These are phyloP conservation scores for Marasmius sp. DNA, from an alignment of 1,284 basidiomycete species.

Conservation along the genomic window DNA sequence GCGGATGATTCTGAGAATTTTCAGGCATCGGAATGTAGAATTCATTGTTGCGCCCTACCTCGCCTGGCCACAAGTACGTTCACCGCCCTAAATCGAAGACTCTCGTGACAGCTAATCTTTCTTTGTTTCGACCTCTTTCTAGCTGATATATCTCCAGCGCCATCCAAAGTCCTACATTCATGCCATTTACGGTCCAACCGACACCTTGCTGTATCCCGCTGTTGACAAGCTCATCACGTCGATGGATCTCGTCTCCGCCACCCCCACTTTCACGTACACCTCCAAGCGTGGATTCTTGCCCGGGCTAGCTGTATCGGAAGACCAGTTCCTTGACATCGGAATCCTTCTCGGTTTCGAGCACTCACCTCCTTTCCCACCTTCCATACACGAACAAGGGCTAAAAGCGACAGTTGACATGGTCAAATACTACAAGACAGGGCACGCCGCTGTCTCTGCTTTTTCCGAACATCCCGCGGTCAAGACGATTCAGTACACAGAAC, in stretches of 20 bases:
- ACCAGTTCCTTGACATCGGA: constrained; percentile 94
- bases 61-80: constrained; percentile 85
- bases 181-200: constrained; percentile 89
- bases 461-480: constrained; percentile 80
- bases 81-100: constrained; percentile 2
- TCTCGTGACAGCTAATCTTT: constrained; percentile 2
- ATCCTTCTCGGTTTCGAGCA: constrained; percentile 92
- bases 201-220: constrained; percentile 87
- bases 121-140: background rate
- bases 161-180: constrained; percentile 95
- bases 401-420: constrained; percentile 88
- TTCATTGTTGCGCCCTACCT: constrained; percentile 96
- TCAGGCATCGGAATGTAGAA: constrained; percentile 94
- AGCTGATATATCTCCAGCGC: constrained; percentile 93
- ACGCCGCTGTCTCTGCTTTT: constrained; percentile 77
- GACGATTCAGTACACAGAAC: constrained; percentile 76
- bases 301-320: constrained; percentile 79
- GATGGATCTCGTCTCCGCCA: constrained; percentile 68
- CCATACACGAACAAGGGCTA: constrained; percentile 74
- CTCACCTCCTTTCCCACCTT: constrained; percentile 85
- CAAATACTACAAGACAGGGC: constrained; percentile 86
- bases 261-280: constrained; percentile 80
- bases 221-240: constrained; percentile 92
- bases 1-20: constrained; percentile 89
- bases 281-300: constrained; percentile 78